Evolutionary conservation across 306 rosid species (phyloP).

Genomic region (Arachis hypogaea): DNA sequence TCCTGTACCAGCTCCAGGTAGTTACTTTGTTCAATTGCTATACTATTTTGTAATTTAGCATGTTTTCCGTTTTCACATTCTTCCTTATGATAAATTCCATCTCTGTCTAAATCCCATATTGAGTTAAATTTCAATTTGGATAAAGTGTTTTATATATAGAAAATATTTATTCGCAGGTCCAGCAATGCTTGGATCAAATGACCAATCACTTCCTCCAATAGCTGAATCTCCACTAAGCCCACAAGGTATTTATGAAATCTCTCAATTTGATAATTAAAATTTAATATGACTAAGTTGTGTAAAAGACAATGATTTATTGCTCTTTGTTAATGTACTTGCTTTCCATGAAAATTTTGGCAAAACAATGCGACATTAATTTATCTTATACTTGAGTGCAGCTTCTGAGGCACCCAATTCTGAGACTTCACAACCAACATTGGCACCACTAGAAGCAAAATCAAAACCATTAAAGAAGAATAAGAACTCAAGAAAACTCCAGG

Average conservation of each 20-base stretch:
- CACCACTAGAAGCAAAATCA: background rate
- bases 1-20: slow-evolving; percentile 78
- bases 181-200: slow-evolving; percentile 38
- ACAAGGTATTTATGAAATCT: slow-evolving; percentile 40
- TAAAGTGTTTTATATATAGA: no score
- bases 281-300: no score
- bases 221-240: slow-evolving; percentile 55
- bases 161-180: slow-evolving; percentile 45
- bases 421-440: background rate
- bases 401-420: background rate
- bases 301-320: no score
- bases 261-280: no score
- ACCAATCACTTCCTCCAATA: slow-evolving; percentile 37
- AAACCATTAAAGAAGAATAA: background rate
- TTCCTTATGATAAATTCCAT: background rate
- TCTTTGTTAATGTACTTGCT: no score
- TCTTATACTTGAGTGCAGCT: slow-evolving; percentile 5
- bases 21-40: slow-evolving; percentile 4
- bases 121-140: background rate
- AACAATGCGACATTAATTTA: background rate
- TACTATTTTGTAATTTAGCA: background rate
- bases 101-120: no score
- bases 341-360: background rate
- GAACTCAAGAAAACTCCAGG: slow-evolving; percentile 21
- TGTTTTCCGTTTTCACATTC: background rate